Evolutionary conservation across 192 early-diverging fungal species (phyloP).

Genomic region (Mortierella claussenii): DNA sequence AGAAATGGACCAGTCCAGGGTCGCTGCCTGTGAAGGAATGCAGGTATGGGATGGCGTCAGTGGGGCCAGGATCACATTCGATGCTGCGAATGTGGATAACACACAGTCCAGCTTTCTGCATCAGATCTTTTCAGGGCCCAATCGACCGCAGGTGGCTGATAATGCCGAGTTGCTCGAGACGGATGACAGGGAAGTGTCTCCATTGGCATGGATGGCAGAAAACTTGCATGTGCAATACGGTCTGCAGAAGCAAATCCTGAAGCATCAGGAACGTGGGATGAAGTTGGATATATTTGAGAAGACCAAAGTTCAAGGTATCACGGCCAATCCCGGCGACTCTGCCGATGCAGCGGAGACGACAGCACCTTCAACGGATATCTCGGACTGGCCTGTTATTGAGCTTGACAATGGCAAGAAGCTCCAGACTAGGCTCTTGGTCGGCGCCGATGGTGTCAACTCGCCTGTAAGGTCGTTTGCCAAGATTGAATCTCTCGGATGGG

Average conservation of each 20-base stretch:
- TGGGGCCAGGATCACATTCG: slow-evolving; percentile 73
- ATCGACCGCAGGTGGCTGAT: not conserved
- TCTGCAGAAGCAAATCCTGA: slow-evolving; percentile 63
- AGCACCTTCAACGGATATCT: slow-evolving; percentile 17
- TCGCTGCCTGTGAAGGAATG: slow-evolving; percentile 75
- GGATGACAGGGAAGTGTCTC: slow-evolving; percentile 24
- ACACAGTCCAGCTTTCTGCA: slow-evolving; percentile 33
- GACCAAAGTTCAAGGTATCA: slow-evolving; percentile 72
- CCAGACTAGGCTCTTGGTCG: slow-evolving; percentile 81
- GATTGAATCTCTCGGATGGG: slow-evolving; percentile 87
- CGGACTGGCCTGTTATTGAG: slow-evolving; percentile 80
- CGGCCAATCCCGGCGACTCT: slow-evolving; percentile 11
- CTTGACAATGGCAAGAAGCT: slow-evolving; percentile 74
- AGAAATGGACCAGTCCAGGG: slow-evolving; percentile 65
- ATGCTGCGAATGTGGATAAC: slow-evolving; percentile 53
- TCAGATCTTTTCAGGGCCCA: slow-evolving; percentile 30
- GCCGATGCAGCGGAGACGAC: slow-evolving; percentile 7
- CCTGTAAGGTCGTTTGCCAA: slow-evolving; percentile 83
- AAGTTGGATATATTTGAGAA: slow-evolving; percentile 75
- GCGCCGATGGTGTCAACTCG: slow-evolving; percentile 91
- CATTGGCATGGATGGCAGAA: slow-evolving; percentile 89
- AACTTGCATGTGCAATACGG: slow-evolving; percentile 84
- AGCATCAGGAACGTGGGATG: slow-evolving; percentile 38
- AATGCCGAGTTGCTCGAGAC: not conserved
- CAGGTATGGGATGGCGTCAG: slow-evolving; percentile 84